Conservation (phyloP, 371 early-diverging fungal species). For the Phascolomyces articulosus region DNA sequence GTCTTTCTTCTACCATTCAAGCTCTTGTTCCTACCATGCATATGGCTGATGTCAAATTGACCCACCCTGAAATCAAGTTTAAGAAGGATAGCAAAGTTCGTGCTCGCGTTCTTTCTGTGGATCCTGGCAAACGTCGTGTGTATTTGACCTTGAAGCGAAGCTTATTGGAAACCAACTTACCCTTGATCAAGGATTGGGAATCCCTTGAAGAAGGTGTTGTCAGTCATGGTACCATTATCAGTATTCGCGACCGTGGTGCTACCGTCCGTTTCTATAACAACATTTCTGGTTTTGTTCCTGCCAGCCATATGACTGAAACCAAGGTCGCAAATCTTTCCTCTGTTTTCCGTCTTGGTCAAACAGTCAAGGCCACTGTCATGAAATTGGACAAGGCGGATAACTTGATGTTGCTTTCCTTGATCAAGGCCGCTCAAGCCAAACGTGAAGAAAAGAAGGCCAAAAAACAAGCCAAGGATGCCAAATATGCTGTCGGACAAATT, state of each 20-base stretch:
- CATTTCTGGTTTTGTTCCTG: conserved; percentile 69
- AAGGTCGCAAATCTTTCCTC: conserved; percentile 43
- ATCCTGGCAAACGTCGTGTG: conserved; percentile 57
- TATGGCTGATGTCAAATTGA: conserved; percentile 75
- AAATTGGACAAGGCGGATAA: conserved; percentile 51
- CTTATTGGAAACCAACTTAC: conserved; percentile 77
- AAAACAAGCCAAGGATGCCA: conserved; percentile 46
- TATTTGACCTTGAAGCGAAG: conserved; percentile 80
- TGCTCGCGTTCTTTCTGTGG: conserved; percentile 72
- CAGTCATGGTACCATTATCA: conserved; percentile 68
- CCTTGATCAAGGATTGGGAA: conserved; percentile 58
- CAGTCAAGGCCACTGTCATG: conserved; percentile 78
- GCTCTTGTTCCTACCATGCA: conserved; percentile 78
- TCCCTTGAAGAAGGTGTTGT: conserved; percentile 60
- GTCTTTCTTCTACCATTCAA: conserved; percentile 62
- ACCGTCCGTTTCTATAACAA: conserved; percentile 81
- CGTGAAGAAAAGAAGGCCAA: conserved; percentile 30
- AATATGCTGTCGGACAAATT: conserved; percentile 56
- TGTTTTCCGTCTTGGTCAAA: conserved; percentile 74
- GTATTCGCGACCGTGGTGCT: conserved; percentile 68
- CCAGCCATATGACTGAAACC: conserved; percentile 65
- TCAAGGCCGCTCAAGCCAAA: conserved; percentile 38
- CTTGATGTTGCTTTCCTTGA: conserved; percentile 38
- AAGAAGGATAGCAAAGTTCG: conserved; percentile 69
- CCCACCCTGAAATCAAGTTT: conserved; percentile 79